phyloP scores from a whole-genome alignment of 2,329 filamentous ascomycete genomes.

The Aaosphaeria pasadenensis region DNA sequence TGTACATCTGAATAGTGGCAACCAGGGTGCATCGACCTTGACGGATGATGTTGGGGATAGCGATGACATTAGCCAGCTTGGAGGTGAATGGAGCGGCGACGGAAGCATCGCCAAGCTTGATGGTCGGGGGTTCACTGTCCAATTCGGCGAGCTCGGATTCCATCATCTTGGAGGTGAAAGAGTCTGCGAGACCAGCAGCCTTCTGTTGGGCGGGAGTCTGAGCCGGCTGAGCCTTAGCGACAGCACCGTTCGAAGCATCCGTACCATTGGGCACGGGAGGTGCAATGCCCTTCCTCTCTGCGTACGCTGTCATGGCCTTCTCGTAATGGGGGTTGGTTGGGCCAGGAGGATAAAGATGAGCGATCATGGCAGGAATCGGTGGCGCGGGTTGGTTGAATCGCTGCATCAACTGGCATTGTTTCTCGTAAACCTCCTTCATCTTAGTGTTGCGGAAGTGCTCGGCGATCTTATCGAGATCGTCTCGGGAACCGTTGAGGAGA shows the following conservation, averaged over 20 bases:
- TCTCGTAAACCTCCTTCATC: constrained; percentile 99
- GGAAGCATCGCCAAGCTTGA: constrained; percentile 96
- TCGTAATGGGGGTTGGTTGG: constrained; percentile 90
- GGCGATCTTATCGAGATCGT: constrained; percentile 86
- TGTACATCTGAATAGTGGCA: constrained; percentile 99
- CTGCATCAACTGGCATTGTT: constrained; percentile 87
- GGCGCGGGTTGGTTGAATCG: constrained; percentile 91
- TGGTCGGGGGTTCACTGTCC: constrained; percentile 85
- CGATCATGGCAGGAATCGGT: constrained; percentile 89
- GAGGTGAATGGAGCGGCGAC: constrained; percentile 97
- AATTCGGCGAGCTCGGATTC: constrained; percentile 71
- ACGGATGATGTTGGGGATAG: constrained; percentile 96
- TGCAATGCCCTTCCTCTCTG: constrained; percentile 68
- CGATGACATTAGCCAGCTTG: constrained; percentile 94
- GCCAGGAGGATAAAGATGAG: constrained; percentile 89
- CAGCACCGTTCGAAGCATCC: constrained; percentile 17
- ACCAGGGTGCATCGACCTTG: constrained; percentile 97
- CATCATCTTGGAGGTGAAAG: constrained; percentile 83
- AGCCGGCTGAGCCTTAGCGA: constrained; percentile 45
- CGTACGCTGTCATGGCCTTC: constrained; percentile 86
- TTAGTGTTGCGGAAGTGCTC: constrained; percentile 92
- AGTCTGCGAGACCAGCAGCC: constrained; percentile 78
- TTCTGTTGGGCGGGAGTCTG: constrained; percentile 42
- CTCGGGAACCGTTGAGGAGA: constrained; percentile 87
- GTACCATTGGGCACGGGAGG: constrained; percentile 49